A percentile compares a stretch with the other conserved stretches of the same genome.
phyloP scores from a whole-genome alignment of 208 protist genomes.

The Tritrichomonas musculus region DNA sequence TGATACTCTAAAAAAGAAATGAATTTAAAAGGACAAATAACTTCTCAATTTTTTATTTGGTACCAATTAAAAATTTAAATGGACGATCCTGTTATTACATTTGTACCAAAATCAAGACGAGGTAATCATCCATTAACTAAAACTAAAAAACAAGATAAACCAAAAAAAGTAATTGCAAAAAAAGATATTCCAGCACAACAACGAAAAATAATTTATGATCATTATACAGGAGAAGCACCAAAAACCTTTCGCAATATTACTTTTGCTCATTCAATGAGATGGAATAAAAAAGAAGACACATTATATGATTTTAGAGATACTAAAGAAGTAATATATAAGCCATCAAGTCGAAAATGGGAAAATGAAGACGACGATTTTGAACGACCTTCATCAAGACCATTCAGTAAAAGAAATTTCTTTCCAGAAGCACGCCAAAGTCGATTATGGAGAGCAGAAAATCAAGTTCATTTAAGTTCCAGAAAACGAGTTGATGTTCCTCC shows the following conservation, averaged over 20 bases:
- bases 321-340: background rate
- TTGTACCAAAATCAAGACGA: background rate
- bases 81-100: background rate
- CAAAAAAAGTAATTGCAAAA: background rate
- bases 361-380: background rate
- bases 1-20: too few relatives aligned
- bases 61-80: too few relatives aligned
- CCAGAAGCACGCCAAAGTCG: background rate
- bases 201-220: conserved; percentile 3
- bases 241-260: background rate
- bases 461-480: background rate
- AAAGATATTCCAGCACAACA: too few relatives aligned
- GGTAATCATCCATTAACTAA: background rate
- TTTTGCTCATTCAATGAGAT: background rate
- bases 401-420: background rate
- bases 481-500: background rate
- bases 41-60: too few relatives aligned
- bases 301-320: too few relatives aligned
- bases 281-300: conserved; percentile 21
- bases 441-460: background rate
- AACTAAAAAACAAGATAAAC: too few relatives aligned
- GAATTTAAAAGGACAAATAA: too few relatives aligned
- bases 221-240: background rate
- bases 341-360: background rate
- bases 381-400: background rate